Evolutionary conservation across 805 yeast genomes (phyloP).

Genomic region (Yamadazyma sp.): DNA sequence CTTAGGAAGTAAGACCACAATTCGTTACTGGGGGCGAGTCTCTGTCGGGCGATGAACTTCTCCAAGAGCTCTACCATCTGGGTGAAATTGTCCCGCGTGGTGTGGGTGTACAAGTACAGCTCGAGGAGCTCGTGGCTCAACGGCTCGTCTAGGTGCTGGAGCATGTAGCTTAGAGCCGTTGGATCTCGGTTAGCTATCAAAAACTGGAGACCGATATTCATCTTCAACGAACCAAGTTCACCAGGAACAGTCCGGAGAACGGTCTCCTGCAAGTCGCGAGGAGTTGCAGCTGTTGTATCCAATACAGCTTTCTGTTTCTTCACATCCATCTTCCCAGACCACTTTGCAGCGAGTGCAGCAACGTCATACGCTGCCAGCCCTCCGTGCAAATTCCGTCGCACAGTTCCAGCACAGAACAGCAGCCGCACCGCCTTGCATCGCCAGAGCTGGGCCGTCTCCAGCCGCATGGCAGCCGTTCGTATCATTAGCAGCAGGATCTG

Average conservation of each 20-base stretch:
- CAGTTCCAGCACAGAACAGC: no score
- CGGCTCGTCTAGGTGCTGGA: slow-evolving; percentile 5
- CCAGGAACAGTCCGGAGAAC: not conserved
- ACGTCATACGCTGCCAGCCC: no score
- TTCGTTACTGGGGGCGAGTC: slow-evolving; percentile 19
- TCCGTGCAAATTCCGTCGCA: no score
- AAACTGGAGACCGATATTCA: slow-evolving; percentile 3
- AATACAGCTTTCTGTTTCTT: not conserved
- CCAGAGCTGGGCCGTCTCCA: no score
- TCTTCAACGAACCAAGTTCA: not conserved
- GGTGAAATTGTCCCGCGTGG: slow-evolving; percentile 3
- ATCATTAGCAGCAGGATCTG: not conserved
- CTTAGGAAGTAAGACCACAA: slow-evolving; percentile 33
- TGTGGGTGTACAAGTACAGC: slow-evolving; percentile 9
- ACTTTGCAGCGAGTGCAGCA: no score
- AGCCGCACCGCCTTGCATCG: no score
- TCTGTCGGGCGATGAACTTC: not conserved
- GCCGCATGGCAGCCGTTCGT: no score
- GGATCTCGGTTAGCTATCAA: not conserved
- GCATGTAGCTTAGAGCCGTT: slow-evolving; percentile 1
- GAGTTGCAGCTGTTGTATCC: not conserved
- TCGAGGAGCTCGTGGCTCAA: slow-evolving; percentile 13
- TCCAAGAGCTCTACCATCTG: slow-evolving; percentile 7
- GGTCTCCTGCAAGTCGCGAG: not conserved
- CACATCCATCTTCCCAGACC: no score